These are phyloP conservation scores for Xylaria sp. DNA, from an alignment of 495 filamentous ascomycete species.

Conservation along the genomic window DNA sequence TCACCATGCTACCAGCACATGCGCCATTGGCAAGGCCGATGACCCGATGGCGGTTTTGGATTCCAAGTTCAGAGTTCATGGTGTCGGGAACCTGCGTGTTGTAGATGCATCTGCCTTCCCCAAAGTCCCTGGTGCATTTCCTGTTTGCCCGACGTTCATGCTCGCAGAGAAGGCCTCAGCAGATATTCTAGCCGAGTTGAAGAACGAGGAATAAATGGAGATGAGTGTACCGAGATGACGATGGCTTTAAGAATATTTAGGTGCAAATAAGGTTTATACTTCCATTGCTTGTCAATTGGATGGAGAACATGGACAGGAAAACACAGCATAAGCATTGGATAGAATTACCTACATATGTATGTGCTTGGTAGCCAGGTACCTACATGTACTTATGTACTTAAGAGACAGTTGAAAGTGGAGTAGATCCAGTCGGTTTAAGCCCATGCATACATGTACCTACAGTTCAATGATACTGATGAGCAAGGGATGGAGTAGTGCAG, in stretches of 20 bases:
- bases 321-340: no score
- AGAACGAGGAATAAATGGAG: conserved; percentile 15
- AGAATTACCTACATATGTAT: no score
- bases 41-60: conserved; percentile 60
- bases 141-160: conserved; percentile 67
- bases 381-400: no score
- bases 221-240: not conserved
- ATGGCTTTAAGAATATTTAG: not conserved
- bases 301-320: not conserved
- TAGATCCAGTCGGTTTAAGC: no score
- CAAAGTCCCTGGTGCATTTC: conserved; percentile 64
- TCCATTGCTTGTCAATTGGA: no score
- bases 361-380: no score
- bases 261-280: no score
- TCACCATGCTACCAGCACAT: conserved; percentile 59
- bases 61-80: conserved; percentile 57
- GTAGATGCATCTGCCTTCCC: conserved; percentile 65
- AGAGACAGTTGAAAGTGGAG: not conserved
- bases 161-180: conserved; percentile 68
- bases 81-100: conserved; percentile 56
- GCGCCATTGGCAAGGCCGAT: conserved; percentile 55
- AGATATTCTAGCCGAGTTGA: conserved; percentile 63
- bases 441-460: no score
- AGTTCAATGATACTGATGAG: no score
- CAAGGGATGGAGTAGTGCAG: no score